Conservation (phyloP, 148 eudicot species). For the Chenopodium berlandieri region DNA sequence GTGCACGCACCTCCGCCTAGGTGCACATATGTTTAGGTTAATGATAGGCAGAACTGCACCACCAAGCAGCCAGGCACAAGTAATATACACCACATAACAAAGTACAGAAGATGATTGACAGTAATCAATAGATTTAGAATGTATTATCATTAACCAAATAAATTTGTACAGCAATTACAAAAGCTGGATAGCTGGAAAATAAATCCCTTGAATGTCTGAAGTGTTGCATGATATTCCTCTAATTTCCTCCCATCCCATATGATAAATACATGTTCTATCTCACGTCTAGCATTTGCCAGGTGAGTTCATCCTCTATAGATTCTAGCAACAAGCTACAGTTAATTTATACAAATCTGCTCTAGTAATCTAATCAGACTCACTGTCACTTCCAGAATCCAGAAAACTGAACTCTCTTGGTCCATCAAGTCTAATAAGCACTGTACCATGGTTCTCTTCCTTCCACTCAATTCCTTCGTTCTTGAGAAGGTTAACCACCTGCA, state of each 20-base stretch:
- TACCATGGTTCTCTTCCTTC: slow-evolving; percentile 85
- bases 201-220: neutral
- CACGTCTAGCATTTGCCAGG: neutral
- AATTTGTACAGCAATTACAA: slow-evolving; percentile 22
- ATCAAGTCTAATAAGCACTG: slow-evolving; percentile 67
- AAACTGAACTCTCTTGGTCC: slow-evolving; percentile 77
- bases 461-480: slow-evolving; percentile 62
- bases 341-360: slow-evolving; percentile 10
- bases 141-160: slow-evolving; percentile 5
- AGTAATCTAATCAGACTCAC: slow-evolving; percentile 36
- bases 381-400: slow-evolving; percentile 61
- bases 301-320: neutral
- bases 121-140: neutral
- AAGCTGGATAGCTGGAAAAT: slow-evolving; percentile 10
- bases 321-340: slow-evolving; percentile 6
- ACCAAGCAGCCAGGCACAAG: too few relatives aligned
- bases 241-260: slow-evolving; percentile 10
- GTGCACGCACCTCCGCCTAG: too few relatives aligned
- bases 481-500: slow-evolving; percentile 74
- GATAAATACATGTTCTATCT: slow-evolving; percentile 13
- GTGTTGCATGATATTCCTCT: neutral
- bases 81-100: neutral
- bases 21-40: neutral
- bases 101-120: too few relatives aligned
- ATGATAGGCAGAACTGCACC: neutral